Conservation (phyloP, 805 yeast species). For the Starmerella bombicola region DNA sequence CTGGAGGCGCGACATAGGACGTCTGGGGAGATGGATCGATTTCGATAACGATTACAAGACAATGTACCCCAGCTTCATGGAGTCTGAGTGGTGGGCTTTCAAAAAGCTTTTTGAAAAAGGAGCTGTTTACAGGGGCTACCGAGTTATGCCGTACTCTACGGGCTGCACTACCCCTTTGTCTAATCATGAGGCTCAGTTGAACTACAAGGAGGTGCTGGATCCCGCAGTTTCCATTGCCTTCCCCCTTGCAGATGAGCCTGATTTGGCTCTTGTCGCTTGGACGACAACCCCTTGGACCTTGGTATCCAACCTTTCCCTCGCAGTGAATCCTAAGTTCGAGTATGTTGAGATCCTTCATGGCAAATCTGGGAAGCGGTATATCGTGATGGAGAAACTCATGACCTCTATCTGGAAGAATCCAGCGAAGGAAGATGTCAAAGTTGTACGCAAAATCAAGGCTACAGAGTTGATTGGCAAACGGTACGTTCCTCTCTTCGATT, state of each 20-base stretch:
- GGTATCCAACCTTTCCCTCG: conserved; percentile 84
- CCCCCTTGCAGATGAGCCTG: conserved; percentile 65
- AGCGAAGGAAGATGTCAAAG: conserved; percentile 69
- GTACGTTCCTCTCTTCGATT: conserved; percentile 75
- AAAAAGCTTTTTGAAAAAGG: conserved; percentile 73
- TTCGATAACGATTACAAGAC: conserved; percentile 98
- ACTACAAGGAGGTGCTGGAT: conserved; percentile 92
- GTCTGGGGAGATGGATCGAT: conserved; percentile 98
- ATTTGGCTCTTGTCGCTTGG: conserved; percentile 88
- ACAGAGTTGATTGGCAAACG: conserved; percentile 62
- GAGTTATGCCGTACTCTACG: conserved; percentile 98
- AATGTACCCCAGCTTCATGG: conserved; percentile 91
- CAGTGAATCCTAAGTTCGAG: conserved; percentile 83
- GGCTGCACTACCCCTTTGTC: conserved; percentile 94
- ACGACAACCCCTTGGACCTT: conserved; percentile 99
- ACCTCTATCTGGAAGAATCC: conserved; percentile 90
- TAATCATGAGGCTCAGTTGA: conserved; percentile 96
- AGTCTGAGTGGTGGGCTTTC: conserved; percentile 99
- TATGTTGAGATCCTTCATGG: conserved; percentile 89
- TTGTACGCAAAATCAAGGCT: conserved; percentile 73
- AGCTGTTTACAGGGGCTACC: conserved; percentile 83
- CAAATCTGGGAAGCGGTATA: conserved; percentile 66
- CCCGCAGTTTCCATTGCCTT: conserved; percentile 93
- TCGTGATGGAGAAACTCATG: conserved; percentile 70
- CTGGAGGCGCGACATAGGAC: conserved; percentile 86